A percentile compares a stretch with the other conserved stretches of the same genome.
phyloP scores from a whole-genome alignment of 345 rosid species.

The Eutrema yunnanense region DNA sequence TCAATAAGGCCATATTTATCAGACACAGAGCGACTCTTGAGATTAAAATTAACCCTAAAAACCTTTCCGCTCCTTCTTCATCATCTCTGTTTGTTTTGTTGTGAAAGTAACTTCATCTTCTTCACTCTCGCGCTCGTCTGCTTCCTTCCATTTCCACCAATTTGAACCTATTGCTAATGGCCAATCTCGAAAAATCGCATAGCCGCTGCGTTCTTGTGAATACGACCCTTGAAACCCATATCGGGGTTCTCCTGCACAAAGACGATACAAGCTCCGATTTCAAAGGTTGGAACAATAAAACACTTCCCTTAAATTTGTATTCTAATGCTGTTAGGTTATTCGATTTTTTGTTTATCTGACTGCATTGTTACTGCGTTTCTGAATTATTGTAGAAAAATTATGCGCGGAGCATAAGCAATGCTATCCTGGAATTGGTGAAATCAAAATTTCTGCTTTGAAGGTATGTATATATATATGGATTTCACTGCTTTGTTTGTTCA shows the following conservation, averaged over 20 bases:
- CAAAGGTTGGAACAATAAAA: conserved; percentile 20
- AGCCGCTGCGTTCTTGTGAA: not conserved
- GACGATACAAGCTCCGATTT: conserved; percentile 56
- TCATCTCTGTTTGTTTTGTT: too few relatives aligned
- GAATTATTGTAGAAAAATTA: not conserved
- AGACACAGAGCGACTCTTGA: too few relatives aligned
- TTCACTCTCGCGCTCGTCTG: too few relatives aligned
- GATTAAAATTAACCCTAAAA: too few relatives aligned
- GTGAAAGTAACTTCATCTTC: too few relatives aligned
- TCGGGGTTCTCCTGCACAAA: not conserved
- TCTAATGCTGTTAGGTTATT: too few relatives aligned
- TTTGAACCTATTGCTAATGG: not conserved
- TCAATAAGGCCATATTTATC: too few relatives aligned
- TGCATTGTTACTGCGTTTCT: not conserved
- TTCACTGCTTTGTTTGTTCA: not conserved
- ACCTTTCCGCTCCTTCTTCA: too few relatives aligned
- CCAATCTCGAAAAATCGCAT: not conserved
- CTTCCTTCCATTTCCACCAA: too few relatives aligned
- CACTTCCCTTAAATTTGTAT: not conserved
- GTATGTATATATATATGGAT: not conserved
- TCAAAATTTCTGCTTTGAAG: not conserved
- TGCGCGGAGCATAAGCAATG: not conserved
- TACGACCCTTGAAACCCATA: not conserved
- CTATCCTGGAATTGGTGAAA: not conserved
- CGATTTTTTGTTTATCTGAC: not conserved